A percentile compares a stretch with the other conserved stretches of the same genome.
These are phyloP conservation scores for Letharia lupina DNA, from an alignment of 495 filamentous ascomycete species.

Conservation along the genomic window DNA sequence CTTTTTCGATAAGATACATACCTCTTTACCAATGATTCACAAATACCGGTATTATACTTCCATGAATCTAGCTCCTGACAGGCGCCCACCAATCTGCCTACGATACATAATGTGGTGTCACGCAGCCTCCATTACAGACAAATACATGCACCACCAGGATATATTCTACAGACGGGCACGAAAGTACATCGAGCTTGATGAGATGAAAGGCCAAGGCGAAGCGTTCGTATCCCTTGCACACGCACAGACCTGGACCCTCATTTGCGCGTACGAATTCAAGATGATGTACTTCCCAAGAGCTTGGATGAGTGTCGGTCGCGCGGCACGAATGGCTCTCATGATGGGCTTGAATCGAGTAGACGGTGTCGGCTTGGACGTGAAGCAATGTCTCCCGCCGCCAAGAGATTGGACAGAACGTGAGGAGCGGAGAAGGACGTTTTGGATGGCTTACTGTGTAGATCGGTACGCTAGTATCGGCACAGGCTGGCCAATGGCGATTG, in stretches of 20 bases:
- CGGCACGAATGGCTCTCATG: constrained; percentile 73
- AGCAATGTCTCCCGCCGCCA: constrained; percentile 77
- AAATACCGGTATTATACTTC: constrained; percentile 74
- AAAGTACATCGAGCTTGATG: constrained; percentile 82
- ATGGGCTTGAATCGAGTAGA: constrained; percentile 88
- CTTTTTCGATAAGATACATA: constrained; percentile 86
- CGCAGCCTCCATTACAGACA: constrained; percentile 74
- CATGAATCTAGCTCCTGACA: constrained; percentile 74
- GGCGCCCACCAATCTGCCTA: constrained; percentile 79
- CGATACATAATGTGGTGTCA: constrained; percentile 93
- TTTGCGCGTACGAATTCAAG: constrained; percentile 85
- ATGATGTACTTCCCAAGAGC: constrained; percentile 97
- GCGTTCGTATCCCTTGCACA: constrained; percentile 71
- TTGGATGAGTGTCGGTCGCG: constrained; percentile 84
- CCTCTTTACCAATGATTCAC: constrained; percentile 79
- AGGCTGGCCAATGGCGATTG: constrained; percentile 91
- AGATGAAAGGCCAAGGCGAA: constrained; percentile 91
- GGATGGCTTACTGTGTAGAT: constrained; percentile 85
- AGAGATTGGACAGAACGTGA: constrained; percentile 91
- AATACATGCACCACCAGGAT: constrained; percentile 64
- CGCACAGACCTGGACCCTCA: constrained; percentile 72
- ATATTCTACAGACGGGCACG: constrained; percentile 82
- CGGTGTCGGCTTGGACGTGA: constrained; percentile 79
- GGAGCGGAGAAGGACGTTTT: constrained; percentile 86
- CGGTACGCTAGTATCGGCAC: constrained; percentile 95